Percentiles rank a stretch among this genome's conserved stretches.
phyloP scores from a whole-genome alignment of 2,329 filamentous ascomycete species.

The Coniochaeta prunicola region DNA sequence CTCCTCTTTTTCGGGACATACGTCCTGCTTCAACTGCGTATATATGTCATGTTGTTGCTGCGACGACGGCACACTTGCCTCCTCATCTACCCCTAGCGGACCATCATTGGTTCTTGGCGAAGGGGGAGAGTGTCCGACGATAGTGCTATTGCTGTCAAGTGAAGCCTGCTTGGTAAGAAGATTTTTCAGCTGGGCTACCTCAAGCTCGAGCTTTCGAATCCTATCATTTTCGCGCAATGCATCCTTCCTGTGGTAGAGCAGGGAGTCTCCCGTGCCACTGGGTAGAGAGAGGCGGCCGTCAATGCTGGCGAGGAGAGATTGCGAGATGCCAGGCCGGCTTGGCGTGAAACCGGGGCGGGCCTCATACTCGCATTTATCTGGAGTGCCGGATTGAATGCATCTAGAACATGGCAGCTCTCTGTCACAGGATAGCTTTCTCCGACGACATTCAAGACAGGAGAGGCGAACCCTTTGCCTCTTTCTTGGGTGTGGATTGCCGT shows the following conservation, averaged over 20 bases:
- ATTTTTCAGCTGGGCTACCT: constrained; percentile 49
- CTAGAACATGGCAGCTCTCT: constrained; percentile 54
- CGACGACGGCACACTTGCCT: constrained; percentile 17
- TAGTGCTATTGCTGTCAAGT: constrained; percentile 44
- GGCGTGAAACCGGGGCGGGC: constrained; percentile 32
- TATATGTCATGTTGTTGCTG: constrained; percentile 14
- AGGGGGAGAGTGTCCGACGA: constrained; percentile 24
- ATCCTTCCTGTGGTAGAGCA: constrained; percentile 27
- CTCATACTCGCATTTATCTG: constrained; percentile 53
- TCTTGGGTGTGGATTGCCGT: constrained; percentile 30
- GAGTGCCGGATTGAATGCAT: constrained; percentile 54
- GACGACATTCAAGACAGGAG: constrained; percentile 53
- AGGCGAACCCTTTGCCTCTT: constrained; percentile 54
- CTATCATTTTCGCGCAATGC: constrained; percentile 45
- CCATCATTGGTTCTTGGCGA: constrained; percentile 9
- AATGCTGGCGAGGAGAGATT: constrained; percentile 34
- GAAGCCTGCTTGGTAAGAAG: constrained; percentile 40
- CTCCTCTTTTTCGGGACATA: constrained; percentile 40
- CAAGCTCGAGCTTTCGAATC: constrained; percentile 51
- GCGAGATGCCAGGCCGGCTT: constrained; percentile 38
- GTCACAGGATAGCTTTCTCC: constrained; percentile 55
- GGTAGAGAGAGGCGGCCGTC: constrained; percentile 33
- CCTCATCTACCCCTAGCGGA: constrained; percentile 7
- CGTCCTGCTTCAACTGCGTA: constrained; percentile 14
- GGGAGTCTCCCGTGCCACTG: constrained; percentile 26